Percentiles rank a stretch among this genome's conserved stretches.
Conservation (phyloP, 177 flowering plant genomes). For the Telopea speciosissima region DNA sequence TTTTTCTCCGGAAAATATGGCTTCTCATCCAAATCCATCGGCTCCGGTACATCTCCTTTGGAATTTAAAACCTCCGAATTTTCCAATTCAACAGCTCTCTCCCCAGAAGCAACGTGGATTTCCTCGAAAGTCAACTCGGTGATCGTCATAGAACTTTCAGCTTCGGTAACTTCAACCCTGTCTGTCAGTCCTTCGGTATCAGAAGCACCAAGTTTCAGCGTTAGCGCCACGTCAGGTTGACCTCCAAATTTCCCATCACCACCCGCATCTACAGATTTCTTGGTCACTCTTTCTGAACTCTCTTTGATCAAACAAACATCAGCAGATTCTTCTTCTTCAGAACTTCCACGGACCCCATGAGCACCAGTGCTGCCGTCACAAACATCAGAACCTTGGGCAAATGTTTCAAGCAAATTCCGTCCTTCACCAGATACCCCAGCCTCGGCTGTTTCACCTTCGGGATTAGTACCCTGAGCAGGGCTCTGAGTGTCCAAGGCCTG, state of each 20-base stretch:
- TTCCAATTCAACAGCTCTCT: background rate
- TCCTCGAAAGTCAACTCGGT: background rate
- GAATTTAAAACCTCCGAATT: background rate
- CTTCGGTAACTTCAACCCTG: constrained; percentile 1
- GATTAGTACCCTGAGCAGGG: background rate
- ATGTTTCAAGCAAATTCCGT: background rate
- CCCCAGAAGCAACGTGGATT: constrained; percentile 1
- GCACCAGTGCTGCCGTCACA: background rate
- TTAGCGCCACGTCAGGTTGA: background rate
- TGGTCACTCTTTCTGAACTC: background rate
- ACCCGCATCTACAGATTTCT: background rate
- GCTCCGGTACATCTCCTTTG: too few relatives aligned
- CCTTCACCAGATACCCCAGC: constrained; percentile 5
- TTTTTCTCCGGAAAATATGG: background rate
- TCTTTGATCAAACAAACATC: background rate
- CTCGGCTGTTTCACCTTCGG: background rate
- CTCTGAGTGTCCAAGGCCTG: background rate
- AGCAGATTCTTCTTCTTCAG: background rate
- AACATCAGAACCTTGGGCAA: background rate
- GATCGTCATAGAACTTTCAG: background rate
- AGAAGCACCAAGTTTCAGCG: background rate
- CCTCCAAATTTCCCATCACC: background rate
- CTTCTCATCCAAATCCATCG: background rate
- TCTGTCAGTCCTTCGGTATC: constrained; percentile 1
- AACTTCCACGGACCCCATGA: background rate